A percentile compares a stretch with the other conserved stretches of the same genome.
phyloP scores from a whole-genome alignment of 805 yeast species.

The Maudiozyma serrabonitensis region DNA sequence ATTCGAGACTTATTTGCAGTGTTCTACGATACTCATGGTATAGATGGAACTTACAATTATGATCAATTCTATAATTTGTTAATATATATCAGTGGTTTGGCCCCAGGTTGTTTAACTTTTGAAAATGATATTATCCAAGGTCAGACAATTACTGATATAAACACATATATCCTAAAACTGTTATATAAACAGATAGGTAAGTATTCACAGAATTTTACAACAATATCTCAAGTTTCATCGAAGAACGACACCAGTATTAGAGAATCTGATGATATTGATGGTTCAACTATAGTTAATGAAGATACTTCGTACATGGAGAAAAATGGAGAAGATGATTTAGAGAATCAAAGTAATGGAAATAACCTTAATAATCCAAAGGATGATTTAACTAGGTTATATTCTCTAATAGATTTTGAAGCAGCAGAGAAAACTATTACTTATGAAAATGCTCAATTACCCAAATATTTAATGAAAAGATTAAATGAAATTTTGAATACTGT shows the following conservation, averaged over 20 bases:
- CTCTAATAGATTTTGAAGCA: slow-evolving; percentile 4
- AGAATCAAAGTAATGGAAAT: too few species aligned
- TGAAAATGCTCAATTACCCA: slow-evolving; percentile 1
- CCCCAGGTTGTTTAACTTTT: slow-evolving; percentile 13
- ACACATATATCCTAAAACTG: slow-evolving; percentile 13
- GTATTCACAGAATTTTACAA: too few species aligned
- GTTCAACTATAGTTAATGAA: neutral
- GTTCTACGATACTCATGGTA: neutral
- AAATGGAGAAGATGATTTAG: too few species aligned
- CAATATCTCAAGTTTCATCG: too few species aligned
- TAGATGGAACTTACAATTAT: neutral
- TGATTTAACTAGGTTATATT: neutral
- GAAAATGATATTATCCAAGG: neutral
- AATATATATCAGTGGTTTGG: slow-evolving; percentile 7
- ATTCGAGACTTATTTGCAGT: slow-evolving; percentile 16
- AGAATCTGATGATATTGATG: neutral
- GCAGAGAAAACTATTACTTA: neutral
- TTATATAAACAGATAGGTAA: slow-evolving; percentile 26
- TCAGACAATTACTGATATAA: slow-evolving; percentile 5
- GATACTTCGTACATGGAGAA: neutral
- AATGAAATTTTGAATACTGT: slow-evolving; percentile 10
- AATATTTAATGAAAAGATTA: slow-evolving; percentile 7
- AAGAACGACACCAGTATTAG: neutral
- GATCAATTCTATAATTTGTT: slow-evolving; percentile 9
- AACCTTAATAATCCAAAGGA: neutral